Conservation (phyloP, 495 filamentous ascomycete genomes). For the Bryoglossum gracile region DNA sequence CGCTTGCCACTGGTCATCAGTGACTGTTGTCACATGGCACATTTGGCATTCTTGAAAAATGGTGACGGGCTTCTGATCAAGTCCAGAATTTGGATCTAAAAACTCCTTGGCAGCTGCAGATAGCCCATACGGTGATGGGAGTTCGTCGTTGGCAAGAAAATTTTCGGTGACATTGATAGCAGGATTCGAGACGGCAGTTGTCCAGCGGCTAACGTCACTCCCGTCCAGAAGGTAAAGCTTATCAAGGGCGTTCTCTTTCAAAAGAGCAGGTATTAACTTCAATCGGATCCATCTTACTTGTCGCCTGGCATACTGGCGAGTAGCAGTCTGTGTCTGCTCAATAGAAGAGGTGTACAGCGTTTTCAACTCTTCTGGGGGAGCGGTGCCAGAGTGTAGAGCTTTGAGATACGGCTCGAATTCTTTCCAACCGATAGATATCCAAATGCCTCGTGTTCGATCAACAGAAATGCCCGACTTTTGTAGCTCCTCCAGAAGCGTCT, state of each 20-base stretch:
- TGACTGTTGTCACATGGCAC: conserved; percentile 61
- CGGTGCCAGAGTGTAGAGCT: conserved; percentile 35
- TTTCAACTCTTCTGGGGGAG: conserved; percentile 35
- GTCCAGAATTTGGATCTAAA: conserved; percentile 42
- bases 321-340: conserved; percentile 63
- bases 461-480: conserved; percentile 43
- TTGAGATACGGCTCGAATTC: conserved; percentile 69
- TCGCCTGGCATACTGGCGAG: conserved; percentile 75
- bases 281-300: conserved; percentile 83
- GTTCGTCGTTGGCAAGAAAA: conserved; percentile 48
- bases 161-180: conserved; percentile 51
- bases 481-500: conserved; percentile 42
- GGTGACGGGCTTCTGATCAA: conserved; percentile 42
- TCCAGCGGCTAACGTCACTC: conserved; percentile 52
- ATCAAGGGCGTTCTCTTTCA: conserved; percentile 39
- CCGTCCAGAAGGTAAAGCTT: conserved; percentile 71
- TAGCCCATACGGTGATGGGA: conserved; percentile 54
- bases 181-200: conserved; percentile 49
- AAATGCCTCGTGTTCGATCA: conserved; percentile 75
- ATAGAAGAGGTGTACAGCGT: conserved; percentile 32
- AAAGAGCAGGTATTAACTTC: conserved; percentile 63
- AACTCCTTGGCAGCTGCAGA: conserved; percentile 54
- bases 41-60: conserved; percentile 54
- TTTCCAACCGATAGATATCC: conserved; percentile 94
- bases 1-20: conserved; percentile 64